Percentiles rank a stretch among this genome's conserved stretches.
These are phyloP conservation scores for Amphirosellinia nigrospora DNA, from an alignment of 495 filamentous ascomycete genomes.

Conservation along the genomic window DNA sequence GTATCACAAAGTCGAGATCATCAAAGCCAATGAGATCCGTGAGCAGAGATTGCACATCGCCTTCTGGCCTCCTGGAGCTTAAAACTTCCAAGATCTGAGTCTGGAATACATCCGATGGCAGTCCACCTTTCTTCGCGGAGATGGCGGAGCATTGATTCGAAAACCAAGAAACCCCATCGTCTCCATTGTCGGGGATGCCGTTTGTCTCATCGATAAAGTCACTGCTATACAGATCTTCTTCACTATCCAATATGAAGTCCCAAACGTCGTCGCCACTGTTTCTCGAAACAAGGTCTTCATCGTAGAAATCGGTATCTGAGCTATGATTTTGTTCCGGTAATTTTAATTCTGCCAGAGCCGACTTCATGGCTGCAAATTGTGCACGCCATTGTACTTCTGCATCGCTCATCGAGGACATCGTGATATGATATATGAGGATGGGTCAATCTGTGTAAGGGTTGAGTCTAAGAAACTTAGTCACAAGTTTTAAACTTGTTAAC, in stretches of 20 bases:
- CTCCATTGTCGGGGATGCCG: constrained; percentile 30
- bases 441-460: not conserved
- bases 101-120: constrained; percentile 66
- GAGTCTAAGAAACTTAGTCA: not conserved
- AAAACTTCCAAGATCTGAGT: constrained; percentile 74
- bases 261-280: constrained; percentile 81
- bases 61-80: constrained; percentile 70
- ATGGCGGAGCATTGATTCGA: constrained; percentile 65
- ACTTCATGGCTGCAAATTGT: constrained; percentile 55
- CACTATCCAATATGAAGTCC: constrained; percentile 81
- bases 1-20: constrained; percentile 86
- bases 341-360: constrained; percentile 48
- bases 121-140: constrained; percentile 62
- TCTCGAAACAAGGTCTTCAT: constrained; percentile 65
- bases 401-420: constrained; percentile 41
- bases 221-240: constrained; percentile 60
- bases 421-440: constrained; percentile 4
- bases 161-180: constrained; percentile 64
- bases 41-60: constrained; percentile 86
- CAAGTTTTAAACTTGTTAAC: not conserved
- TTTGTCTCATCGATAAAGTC: constrained; percentile 47
- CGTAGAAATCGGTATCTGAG: constrained; percentile 56
- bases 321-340: constrained; percentile 30
- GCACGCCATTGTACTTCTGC: constrained; percentile 50
- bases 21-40: constrained; percentile 91